These are phyloP conservation scores for Tolypocladium amazonense DNA, from an alignment of 2,329 filamentous ascomycete species.

Conservation along the genomic window DNA sequence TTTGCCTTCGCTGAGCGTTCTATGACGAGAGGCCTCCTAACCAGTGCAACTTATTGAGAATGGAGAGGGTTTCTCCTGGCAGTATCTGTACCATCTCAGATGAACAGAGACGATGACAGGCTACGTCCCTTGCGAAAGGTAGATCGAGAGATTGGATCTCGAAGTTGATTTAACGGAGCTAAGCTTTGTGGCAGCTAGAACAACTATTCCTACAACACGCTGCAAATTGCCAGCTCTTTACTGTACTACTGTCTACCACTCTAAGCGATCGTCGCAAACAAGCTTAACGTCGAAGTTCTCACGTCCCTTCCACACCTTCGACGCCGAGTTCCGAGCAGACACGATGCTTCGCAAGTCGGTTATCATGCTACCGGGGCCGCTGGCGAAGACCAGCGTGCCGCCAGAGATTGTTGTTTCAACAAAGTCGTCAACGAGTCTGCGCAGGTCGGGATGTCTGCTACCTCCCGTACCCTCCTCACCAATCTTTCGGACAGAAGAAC, in stretches of 20 bases:
- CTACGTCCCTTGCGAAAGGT: no score
- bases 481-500: conserved; percentile 16
- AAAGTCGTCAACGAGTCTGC: conserved; percentile 35
- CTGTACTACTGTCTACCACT: conserved; percentile 23
- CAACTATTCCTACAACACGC: no score
- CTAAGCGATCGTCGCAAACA: conserved; percentile 50
- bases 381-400: conserved; percentile 45
- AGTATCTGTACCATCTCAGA: no score
- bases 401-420: conserved; percentile 34
- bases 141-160: no score
- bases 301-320: conserved; percentile 46
- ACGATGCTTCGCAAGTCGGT: conserved; percentile 44
- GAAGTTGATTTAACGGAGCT: no score
- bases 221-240: background rate
- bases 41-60: no score
- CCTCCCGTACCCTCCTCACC: conserved; percentile 16
- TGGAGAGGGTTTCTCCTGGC: no score
- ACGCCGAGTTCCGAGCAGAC: conserved; percentile 39
- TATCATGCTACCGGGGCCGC: conserved; percentile 50
- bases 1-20: no score
- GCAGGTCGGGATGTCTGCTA: conserved; percentile 33
- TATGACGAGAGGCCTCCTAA: no score
- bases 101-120: no score
- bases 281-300: conserved; percentile 44
- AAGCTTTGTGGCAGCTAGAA: background rate